phyloP scores from a whole-genome alignment of 176 grass and related monocot genomes.

The Chloris gayana region DNA sequence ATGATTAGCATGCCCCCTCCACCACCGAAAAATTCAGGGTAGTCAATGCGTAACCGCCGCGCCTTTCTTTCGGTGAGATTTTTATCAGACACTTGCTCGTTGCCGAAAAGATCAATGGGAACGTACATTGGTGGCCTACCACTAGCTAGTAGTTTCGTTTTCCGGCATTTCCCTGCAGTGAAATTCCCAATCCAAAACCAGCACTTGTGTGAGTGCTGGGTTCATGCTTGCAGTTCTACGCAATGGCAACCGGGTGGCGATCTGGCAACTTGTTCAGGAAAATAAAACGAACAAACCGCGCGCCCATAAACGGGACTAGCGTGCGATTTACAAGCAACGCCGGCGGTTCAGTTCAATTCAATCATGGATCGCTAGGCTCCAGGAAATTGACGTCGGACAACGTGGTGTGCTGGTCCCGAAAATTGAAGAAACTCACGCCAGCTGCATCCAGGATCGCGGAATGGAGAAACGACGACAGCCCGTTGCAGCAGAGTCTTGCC shows the following conservation, averaged over 20 bases:
- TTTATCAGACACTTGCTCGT: not conserved
- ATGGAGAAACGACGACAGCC: too few species aligned
- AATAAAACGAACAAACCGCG: not conserved
- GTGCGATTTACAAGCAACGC: not conserved
- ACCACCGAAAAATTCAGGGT: not conserved
- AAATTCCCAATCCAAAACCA: not conserved
- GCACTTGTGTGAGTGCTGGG: not conserved
- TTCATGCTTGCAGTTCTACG: not conserved
- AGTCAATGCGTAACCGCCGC: not conserved
- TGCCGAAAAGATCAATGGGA: not conserved
- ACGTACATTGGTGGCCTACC: not conserved
- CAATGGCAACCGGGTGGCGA: not conserved
- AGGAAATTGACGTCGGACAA: not conserved
- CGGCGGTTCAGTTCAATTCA: not conserved
- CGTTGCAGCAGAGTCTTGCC: too few species aligned
- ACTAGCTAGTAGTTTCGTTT: not conserved
- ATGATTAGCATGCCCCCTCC: not conserved
- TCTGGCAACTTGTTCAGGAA: not conserved
- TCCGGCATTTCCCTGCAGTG: not conserved
- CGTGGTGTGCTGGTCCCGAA: not conserved
- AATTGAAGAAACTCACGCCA: too few species aligned
- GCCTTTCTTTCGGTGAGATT: slow-evolving; percentile 19
- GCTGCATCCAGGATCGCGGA: not conserved
- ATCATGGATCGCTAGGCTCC: not conserved
- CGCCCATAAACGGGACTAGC: not conserved